phyloP scores from a whole-genome alignment of 1,284 basidiomycete species.

The Tremellales sp. region DNA sequence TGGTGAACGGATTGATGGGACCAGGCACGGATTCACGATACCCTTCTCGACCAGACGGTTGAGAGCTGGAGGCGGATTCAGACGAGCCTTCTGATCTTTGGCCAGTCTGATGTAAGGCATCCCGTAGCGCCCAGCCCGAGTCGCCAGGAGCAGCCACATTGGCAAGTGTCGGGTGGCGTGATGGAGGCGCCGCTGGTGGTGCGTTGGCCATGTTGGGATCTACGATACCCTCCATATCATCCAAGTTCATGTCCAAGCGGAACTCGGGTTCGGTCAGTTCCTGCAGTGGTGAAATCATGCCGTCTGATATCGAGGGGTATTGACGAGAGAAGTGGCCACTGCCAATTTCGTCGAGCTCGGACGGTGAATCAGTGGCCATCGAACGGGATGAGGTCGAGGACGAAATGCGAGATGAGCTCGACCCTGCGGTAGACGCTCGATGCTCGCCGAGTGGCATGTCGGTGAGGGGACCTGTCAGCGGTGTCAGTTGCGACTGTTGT shows the following conservation, averaged over 20 bases:
- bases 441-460: slow-evolving; percentile 13
- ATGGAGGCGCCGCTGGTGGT: slow-evolving; percentile 7
- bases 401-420: slow-evolving; percentile 18
- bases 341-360: too few species aligned
- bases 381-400: slow-evolving; percentile 22
- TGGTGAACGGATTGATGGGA: slow-evolving; percentile 17
- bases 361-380: not conserved
- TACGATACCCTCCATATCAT: slow-evolving; percentile 79
- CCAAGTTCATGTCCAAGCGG: slow-evolving; percentile 70
- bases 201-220: slow-evolving; percentile 51
- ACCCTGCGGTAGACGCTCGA: slow-evolving; percentile 20
- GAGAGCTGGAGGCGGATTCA: slow-evolving; percentile 5
- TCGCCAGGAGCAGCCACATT: slow-evolving; percentile 19
- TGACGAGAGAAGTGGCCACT: too few species aligned
- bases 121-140: slow-evolving; percentile 11
- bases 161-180: slow-evolving; percentile 15
- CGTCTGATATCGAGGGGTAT: not conserved
- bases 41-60: slow-evolving; percentile 4
- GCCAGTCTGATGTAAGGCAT: slow-evolving; percentile 21
- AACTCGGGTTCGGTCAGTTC: slow-evolving; percentile 42
- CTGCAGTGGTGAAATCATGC: slow-evolving; percentile 29
- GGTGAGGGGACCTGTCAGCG: not conserved
- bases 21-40: slow-evolving; percentile 16
- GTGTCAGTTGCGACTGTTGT: not conserved
- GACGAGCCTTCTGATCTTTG: slow-evolving; percentile 11